phyloP scores from a whole-genome alignment of 371 early-diverging fungal genomes.

The Lichtheimia ornata region DNA sequence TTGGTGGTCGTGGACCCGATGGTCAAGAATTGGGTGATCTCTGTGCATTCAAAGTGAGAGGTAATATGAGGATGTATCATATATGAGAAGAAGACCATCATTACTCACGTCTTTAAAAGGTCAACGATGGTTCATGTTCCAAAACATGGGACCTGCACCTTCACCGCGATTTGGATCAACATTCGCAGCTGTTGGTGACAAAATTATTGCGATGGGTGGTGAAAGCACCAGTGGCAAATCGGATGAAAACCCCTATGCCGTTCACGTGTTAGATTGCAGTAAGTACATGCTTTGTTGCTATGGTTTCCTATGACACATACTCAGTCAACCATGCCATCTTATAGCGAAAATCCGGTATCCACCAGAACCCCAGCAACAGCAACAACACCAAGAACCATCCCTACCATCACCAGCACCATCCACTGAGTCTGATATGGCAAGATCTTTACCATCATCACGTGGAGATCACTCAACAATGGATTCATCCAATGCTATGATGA shows the following conservation, averaged over 20 bases:
- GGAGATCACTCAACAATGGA: background rate
- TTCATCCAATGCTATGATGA: no score
- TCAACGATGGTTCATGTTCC: conserved; percentile 75
- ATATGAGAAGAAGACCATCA: no score
- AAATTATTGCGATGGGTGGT: conserved; percentile 67
- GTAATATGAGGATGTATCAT: conserved; percentile 17
- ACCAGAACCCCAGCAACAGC: conserved; percentile 15
- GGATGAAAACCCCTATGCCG: conserved; percentile 44
- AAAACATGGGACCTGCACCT: conserved; percentile 68
- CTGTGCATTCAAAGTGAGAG: conserved; percentile 70
- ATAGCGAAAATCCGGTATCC: conserved; percentile 69
- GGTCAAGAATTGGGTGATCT: conserved; percentile 69
- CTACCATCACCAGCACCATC: conserved; percentile 13
- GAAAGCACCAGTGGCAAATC: conserved; percentile 45
- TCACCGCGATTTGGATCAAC: conserved; percentile 66
- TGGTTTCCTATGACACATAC: no score
- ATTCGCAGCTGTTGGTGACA: conserved; percentile 62
- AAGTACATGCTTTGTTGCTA: conserved; percentile 9
- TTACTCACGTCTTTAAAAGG: conserved; percentile 19
- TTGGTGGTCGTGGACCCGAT: conserved; percentile 69
- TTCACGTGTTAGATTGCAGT: conserved; percentile 70
- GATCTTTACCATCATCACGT: background rate
- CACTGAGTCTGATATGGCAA: background rate
- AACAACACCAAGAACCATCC: conserved; percentile 8
- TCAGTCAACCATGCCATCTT: background rate